A percentile compares a stretch with the other conserved stretches of the same genome.
phyloP scores from a whole-genome alignment of 305 asterid genomes.

The Striga hermonthica region DNA sequence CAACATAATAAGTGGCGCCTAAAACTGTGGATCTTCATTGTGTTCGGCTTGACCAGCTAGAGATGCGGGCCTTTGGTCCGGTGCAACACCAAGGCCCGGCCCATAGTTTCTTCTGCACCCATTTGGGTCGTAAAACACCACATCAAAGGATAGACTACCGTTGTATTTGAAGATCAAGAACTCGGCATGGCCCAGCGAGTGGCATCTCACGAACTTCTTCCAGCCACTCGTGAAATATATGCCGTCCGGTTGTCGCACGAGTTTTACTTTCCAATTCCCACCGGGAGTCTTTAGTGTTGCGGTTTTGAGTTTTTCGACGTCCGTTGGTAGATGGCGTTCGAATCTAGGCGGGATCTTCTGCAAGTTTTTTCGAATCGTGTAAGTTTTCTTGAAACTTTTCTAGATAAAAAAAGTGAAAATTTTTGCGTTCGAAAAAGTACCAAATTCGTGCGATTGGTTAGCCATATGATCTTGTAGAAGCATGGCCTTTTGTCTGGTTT shows the following conservation, averaged over 20 bases:
- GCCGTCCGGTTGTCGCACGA: neutral
- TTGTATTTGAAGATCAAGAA: conserved; percentile 34
- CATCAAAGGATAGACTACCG: conserved; percentile 35
- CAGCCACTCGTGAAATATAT: conserved; percentile 30
- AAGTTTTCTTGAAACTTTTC: neutral
- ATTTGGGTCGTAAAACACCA: conserved; percentile 27
- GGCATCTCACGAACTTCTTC: conserved; percentile 29
- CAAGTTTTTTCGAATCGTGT: conserved; percentile 6
- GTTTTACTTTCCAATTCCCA: conserved; percentile 32
- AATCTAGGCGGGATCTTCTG: conserved; percentile 38
- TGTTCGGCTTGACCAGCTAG: conserved; percentile 30
- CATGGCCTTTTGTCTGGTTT: conserved; percentile 32
- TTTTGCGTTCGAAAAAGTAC: neutral
- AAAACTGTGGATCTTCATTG: conserved; percentile 29
- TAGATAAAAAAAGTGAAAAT: too few species aligned
- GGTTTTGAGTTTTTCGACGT: neutral
- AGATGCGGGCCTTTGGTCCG: too few species aligned
- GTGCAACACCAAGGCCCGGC: too few species aligned
- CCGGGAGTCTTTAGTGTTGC: conserved; percentile 23
- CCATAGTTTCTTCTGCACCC: conserved; percentile 18
- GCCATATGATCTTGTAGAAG: conserved; percentile 34
- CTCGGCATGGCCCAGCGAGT: conserved; percentile 28
- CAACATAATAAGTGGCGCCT: neutral
- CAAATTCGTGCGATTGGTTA: conserved; percentile 4
- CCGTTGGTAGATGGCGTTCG: conserved; percentile 23